Evolutionary conservation across 2,329 filamentous ascomycete genomes (phyloP).

Genomic region (Penicillium griseofulvum): DNA sequence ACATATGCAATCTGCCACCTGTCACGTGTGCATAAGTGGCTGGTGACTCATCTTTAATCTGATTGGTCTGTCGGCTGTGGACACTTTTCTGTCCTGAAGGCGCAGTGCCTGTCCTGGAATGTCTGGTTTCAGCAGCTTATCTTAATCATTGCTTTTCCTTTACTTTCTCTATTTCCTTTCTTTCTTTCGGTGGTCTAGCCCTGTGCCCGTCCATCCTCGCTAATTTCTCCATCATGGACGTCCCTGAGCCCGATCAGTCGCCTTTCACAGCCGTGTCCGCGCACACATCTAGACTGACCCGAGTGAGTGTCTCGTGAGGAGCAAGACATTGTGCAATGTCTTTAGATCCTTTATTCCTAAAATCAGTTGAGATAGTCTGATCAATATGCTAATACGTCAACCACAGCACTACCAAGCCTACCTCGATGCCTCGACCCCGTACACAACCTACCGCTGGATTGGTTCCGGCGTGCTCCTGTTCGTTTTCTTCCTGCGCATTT

Average conservation of each 20-base stretch:
- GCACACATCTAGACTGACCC: slow-evolving; percentile 61
- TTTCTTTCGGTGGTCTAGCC: slow-evolving; percentile 5
- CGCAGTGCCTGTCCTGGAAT: slow-evolving; percentile 12
- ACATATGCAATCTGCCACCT: neutral
- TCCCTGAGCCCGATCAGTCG: slow-evolving; percentile 80
- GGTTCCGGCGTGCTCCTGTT: slow-evolving; percentile 73
- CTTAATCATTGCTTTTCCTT: slow-evolving; percentile 2
- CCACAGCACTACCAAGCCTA: slow-evolving; percentile 86
- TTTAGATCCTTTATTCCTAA: neutral
- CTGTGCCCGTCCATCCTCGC: neutral
- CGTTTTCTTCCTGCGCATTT: slow-evolving; percentile 83
- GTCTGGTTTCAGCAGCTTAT: slow-evolving; percentile 18
- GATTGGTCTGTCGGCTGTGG: slow-evolving; percentile 26
- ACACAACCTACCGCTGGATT: slow-evolving; percentile 83
- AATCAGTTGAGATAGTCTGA: neutral
- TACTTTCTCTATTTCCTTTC: slow-evolving; percentile 10
- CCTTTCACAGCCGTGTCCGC: slow-evolving; percentile 86
- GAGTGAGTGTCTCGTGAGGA: slow-evolving; percentile 35
- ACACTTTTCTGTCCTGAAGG: slow-evolving; percentile 35
- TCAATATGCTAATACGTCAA: slow-evolving; percentile 9
- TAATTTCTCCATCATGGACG: slow-evolving; percentile 64
- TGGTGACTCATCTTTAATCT: slow-evolving; percentile 13
- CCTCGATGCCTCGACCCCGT: slow-evolving; percentile 90
- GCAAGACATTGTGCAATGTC: slow-evolving; percentile 9
- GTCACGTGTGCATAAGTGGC: slow-evolving; percentile 18